Evolutionary conservation across 148 eudicot genomes (phyloP).

Genomic region (Spergularia marina): DNA sequence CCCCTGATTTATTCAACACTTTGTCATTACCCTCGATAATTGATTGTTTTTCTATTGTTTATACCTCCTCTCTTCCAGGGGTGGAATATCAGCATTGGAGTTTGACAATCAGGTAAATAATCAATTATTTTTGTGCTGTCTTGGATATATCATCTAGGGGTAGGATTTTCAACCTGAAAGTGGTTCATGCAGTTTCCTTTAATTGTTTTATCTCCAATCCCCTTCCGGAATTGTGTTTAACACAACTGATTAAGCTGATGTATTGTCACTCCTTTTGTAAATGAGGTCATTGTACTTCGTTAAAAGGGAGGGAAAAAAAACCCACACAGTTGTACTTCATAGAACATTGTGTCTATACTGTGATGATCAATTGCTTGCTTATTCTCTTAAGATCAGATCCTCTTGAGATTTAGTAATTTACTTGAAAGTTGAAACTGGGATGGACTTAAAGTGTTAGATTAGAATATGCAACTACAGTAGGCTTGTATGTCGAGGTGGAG

Average conservation of each 20-base stretch:
- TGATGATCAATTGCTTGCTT: constrained; percentile 4
- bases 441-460: not conserved
- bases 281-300: too few relatives aligned
- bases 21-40: too few relatives aligned
- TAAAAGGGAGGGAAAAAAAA: too few relatives aligned
- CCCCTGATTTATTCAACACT: too few relatives aligned
- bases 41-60: not conserved
- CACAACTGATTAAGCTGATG: not conserved
- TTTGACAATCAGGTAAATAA: constrained; percentile 71
- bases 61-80: constrained; percentile 34
- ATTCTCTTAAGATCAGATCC: not conserved
- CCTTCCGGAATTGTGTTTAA: not conserved
- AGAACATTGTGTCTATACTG: not conserved
- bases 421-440: not conserved
- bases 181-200: not conserved
- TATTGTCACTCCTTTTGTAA: too few relatives aligned
- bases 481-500: not conserved
- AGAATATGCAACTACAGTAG: not conserved
- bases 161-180: not conserved
- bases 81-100: constrained; percentile 67
- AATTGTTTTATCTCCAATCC: not conserved
- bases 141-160: not conserved
- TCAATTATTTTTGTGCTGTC: constrained; percentile 1
- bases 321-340: too few relatives aligned
- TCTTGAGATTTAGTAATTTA: not conserved